Evolutionary conservation across 768 basidiomycete species (phyloP), one percentile per base, ranked within the genome.

Genomic region (Wakefieldia striispora): DNA sequence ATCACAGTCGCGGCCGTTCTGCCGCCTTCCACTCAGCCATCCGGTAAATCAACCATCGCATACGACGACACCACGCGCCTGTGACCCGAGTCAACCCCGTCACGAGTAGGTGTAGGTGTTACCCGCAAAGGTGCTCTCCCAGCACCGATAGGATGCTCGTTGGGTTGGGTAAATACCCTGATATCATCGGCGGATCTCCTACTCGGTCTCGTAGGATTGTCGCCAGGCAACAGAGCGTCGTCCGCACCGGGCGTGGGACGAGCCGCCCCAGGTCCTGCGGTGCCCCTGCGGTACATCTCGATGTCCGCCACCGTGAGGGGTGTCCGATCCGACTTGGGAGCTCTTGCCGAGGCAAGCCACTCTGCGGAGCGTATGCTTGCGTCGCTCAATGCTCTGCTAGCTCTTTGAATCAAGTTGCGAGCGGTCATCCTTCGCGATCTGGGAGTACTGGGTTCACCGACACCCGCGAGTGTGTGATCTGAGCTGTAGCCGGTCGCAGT

Each of bases 71-170:
- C 23, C 16, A 42, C 47, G 65, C 61, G 53, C 72, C 70, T 5
- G 51, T 62, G n/a, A 63, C 42, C 40, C 42, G 41, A 61, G n/a
- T 58, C 41, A 43, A 56, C 53, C 11, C 51, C 51, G n/a, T 55
- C 50, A 11, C 36, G 63, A 7, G 63, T 62, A 17, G 70, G 69
- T 8, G 59, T 53, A 7, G 72, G 76, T 23, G 71, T 74, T 2
- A 37, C 55, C 48, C 64, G 64, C 45, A 62, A 64, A 2, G 72
- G 72, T 37, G 64, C 73, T 37, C 54, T 71, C 3, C 76, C 75
- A 31, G 72, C 61, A 47, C 66, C 75, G 4, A 19, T 34, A 23
- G 13, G 43, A 17, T 41, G 29, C 34, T 21, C 41, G 20, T 16
- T 36, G 14, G 43, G 38, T 39, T 31, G 29, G 24, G 43, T 21